Evolutionary conservation across 2,329 filamentous ascomycete species (phyloP).

Genomic region (Penicillium psychrosexuale): DNA sequence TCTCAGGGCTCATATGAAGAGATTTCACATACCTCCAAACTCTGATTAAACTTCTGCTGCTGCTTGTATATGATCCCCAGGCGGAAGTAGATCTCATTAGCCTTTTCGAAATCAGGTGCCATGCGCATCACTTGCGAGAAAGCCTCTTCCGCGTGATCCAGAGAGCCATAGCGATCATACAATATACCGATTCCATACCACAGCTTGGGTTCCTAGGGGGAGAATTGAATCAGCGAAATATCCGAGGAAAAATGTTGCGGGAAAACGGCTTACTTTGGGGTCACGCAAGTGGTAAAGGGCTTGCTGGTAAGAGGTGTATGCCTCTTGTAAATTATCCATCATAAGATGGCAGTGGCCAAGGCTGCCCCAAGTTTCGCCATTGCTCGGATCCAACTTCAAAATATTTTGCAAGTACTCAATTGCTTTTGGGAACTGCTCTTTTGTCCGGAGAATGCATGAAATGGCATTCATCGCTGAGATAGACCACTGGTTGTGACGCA

Average conservation of each 20-base stretch:
- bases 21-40: conserved; percentile 70
- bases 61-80: conserved; percentile 99
- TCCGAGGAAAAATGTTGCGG: neutral
- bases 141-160: conserved; percentile 95
- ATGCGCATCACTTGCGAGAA: conserved; percentile 99
- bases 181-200: conserved; percentile 99
- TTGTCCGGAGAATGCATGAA: conserved; percentile 82
- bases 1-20: neutral
- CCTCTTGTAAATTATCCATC: conserved; percentile 97
- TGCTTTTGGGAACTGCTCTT: conserved; percentile 90
- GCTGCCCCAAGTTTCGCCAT: conserved; percentile 95
- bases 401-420: conserved; percentile 91
- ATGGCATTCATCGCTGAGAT: conserved; percentile 92
- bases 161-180: conserved; percentile 91
- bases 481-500: conserved; percentile 83
- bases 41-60: conserved; percentile 88
- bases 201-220: conserved; percentile 77
- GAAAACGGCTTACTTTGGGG: conserved; percentile 66
- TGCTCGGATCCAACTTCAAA: conserved; percentile 79
- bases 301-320: conserved; percentile 94
- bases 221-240: conserved; percentile 10
- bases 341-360: conserved; percentile 97
- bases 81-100: conserved; percentile 97
- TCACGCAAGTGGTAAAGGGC: conserved; percentile 89
- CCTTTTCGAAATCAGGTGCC: conserved; percentile 96